A percentile compares a stretch with the other conserved stretches of the same genome.
Evolutionary conservation across 176 grass and related monocot genomes (phyloP).

Genomic region (Aegilops tauschii): DNA sequence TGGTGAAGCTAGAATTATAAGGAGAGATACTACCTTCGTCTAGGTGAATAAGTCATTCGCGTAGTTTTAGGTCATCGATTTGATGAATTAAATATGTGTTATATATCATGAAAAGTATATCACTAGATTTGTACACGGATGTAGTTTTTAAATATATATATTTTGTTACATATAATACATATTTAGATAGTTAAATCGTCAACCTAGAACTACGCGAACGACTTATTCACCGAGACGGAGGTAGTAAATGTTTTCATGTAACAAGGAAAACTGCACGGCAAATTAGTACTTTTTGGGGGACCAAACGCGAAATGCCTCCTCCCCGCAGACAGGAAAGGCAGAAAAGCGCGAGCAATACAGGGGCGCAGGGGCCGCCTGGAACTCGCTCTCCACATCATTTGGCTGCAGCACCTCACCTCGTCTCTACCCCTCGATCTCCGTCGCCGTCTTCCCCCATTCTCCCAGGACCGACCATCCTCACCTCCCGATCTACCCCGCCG

Average conservation of each 20-base stretch:
- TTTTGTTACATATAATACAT: no score
- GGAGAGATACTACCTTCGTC: no score
- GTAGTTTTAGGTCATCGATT: no score
- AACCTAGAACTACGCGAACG: no score
- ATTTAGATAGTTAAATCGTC: no score
- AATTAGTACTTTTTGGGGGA: background rate
- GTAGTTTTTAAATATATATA: no score
- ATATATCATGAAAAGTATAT: no score
- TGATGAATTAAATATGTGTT: no score
- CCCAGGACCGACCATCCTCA: slow-evolving; percentile 23
- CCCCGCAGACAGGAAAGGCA: background rate
- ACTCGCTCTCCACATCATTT: background rate
- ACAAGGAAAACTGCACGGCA: background rate
- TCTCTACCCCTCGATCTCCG: slow-evolving; percentile 25
- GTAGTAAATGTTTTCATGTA: background rate
- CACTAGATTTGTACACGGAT: no score
- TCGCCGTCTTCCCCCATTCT: slow-evolving; percentile 18
- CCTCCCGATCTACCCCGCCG: slow-evolving; percentile 8
- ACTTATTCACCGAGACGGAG: no score
- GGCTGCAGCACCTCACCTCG: background rate
- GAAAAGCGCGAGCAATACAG: slow-evolving; percentile 15
- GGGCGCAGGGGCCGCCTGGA: background rate
- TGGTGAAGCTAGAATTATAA: background rate
- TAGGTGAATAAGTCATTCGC: no score
- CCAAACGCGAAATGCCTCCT: background rate